A percentile compares a stretch with the other conserved stretches of the same genome.
These are phyloP conservation scores for Austropuccinia psidii DNA, from an alignment of 1,284 basidiomycete species.

Conservation along the genomic window DNA sequence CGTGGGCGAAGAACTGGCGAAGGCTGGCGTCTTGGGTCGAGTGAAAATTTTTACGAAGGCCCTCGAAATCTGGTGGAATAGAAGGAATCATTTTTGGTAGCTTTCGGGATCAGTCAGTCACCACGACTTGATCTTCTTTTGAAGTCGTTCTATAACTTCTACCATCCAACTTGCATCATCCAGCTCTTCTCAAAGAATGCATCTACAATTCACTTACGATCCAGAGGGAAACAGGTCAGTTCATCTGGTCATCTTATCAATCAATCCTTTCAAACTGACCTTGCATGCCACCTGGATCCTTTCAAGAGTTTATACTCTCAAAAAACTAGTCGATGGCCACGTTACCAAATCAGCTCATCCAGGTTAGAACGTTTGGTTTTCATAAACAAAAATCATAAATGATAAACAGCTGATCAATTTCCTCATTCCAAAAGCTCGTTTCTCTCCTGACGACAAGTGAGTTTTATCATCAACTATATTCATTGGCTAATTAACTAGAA, in stretches of 20 bases:
- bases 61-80: no score
- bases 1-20: no score
- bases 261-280: background rate
- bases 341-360: conserved; percentile 90
- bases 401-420: background rate
- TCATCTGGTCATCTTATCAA: background rate
- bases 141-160: no score
- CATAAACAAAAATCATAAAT: no score
- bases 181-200: background rate
- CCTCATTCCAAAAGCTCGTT: conserved; percentile 61
- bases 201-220: conserved; percentile 32
- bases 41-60: no score
- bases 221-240: conserved; percentile 24
- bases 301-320: conserved; percentile 77
- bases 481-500: no score
- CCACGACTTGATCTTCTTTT: no score
- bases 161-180: background rate
- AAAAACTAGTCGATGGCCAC: conserved; percentile 74
- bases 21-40: no score
- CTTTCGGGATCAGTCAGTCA: no score
- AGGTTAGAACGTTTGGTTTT: conserved; percentile 54
- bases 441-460: conserved; percentile 88
- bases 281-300: background rate
- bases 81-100: no score
- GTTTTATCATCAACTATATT: background rate